These are phyloP conservation scores for Tricladium varicosporioides DNA, from an alignment of 2,329 filamentous ascomycete genomes.

Conservation along the genomic window DNA sequence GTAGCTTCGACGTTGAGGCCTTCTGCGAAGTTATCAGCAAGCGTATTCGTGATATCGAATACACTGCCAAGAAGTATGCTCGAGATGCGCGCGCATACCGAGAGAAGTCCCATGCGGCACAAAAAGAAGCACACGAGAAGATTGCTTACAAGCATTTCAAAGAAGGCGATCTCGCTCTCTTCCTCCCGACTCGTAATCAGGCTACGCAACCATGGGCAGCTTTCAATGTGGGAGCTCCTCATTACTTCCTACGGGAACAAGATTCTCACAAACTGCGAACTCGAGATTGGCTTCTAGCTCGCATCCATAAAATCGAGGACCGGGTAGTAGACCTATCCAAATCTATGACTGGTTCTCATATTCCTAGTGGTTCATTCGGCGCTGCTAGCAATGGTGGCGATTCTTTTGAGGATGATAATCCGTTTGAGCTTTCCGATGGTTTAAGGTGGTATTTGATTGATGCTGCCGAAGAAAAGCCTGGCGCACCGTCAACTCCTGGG, in stretches of 20 bases:
- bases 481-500: conserved; percentile 87
- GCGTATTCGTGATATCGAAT: conserved; percentile 89
- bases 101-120: conserved; percentile 77
- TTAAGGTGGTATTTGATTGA: conserved; percentile 96
- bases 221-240: conserved; percentile 95
- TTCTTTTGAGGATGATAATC: conserved; percentile 84
- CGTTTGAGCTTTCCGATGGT: conserved; percentile 93
- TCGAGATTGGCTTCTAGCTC: conserved; percentile 93
- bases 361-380: conserved; percentile 42
- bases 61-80: conserved; percentile 89
- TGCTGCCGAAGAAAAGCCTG: conserved; percentile 87
- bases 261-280: conserved; percentile 80
- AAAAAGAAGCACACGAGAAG: conserved; percentile 89
- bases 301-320: conserved; percentile 88
- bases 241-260: conserved; percentile 94
- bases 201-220: conserved; percentile 94
- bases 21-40: conserved; percentile 86
- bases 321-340: conserved; percentile 89
- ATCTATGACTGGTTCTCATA: conserved; percentile 48
- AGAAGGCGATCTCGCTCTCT: conserved; percentile 90
- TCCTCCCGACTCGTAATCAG: conserved; percentile 92
- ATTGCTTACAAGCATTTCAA: conserved; percentile 96
- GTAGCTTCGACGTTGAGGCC: conserved; percentile 77
- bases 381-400: conserved; percentile 51
- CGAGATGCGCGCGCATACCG: conserved; percentile 84